Evolutionary conservation across 805 yeast species (phyloP), one percentile per base, ranked within the genome.

Genomic region (Starmera caribaea): DNA sequence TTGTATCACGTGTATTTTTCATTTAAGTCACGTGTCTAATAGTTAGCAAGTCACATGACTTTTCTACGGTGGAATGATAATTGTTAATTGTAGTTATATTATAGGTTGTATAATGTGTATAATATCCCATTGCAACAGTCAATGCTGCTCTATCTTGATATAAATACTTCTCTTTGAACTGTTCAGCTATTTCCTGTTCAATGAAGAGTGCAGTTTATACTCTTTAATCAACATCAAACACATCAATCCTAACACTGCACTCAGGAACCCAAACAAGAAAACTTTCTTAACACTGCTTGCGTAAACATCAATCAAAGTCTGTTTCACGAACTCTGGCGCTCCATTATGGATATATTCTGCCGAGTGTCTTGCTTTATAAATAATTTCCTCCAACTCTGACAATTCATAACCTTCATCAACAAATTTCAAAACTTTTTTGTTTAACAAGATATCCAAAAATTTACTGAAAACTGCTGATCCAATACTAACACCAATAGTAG

Each of bases 391-490:
- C 1, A 81, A 66, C 34, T 64, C 58, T 0, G 57, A 41, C 13
- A 57, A 51, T 8, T 68, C 46, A 39, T 71, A 69, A 11, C 55
- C 61, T 6, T 51, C 51, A 5, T 66, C 65, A 14, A 55, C 55
- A 35, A 50, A 57, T 9, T 44, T 41, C 16, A 65, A 44, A 16
- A 73, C 65, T 11, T 57, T 52, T 0, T 36, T 38, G 1, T 40
- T 35, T 30, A 73, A 46, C 30, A 49, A 46, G 1, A 40, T 34
- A 16, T 55, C 50, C 27, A 80, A 59, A 3, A 67, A 53, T 34
- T 62, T 58, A 36, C 74, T 77, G 58, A 81, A 80, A 16, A 81
- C 66, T 5, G 83, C 78, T 5, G 81, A 74, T 0, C 80, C 81
- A 34, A 78, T 55, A 0, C 87, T 65, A 11, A 78, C 78, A 38